Percentiles rank a stretch among this genome's conserved stretches.
Conservation (phyloP, 2,329 filamentous ascomycete genomes). For the Xylariomycetidae sp. region DNA sequence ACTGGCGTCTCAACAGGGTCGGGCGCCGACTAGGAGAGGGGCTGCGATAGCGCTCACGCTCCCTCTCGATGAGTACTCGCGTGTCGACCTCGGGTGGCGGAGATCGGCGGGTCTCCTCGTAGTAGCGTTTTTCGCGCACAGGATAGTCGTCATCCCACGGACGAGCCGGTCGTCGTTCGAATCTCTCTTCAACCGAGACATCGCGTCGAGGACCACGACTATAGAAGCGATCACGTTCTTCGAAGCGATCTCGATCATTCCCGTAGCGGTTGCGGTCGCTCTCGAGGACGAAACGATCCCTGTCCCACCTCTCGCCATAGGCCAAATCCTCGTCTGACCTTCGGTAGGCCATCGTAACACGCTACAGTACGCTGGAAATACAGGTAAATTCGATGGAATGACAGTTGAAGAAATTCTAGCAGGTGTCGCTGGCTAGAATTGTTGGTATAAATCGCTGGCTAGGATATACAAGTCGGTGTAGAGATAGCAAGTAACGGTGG, state of each 20-base stretch:
- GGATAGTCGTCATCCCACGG: constrained; percentile 44
- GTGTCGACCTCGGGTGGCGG: constrained; percentile 47
- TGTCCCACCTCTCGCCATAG: constrained; percentile 48
- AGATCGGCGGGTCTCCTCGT: constrained; percentile 49
- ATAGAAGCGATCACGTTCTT: constrained; percentile 48
- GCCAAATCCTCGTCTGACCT: constrained; percentile 30
- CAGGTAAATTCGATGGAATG: constrained; percentile 1
- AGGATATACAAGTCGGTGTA: constrained; percentile 1
- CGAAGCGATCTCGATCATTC: constrained; percentile 49
- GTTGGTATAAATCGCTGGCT: constrained; percentile 2
- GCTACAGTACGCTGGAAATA: constrained; percentile 3
- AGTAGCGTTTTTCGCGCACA: constrained; percentile 46
- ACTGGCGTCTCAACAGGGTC: constrained; percentile 71
- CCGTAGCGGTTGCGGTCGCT: constrained; percentile 43
- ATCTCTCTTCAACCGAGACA: constrained; percentile 43
- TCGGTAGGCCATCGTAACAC: constrained; percentile 28
- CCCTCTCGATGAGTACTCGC: constrained; percentile 50
- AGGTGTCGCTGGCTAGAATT: background rate
- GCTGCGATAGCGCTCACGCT: constrained; percentile 42
- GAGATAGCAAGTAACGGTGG: background rate
- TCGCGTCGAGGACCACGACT: constrained; percentile 39
- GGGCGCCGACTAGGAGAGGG: constrained; percentile 56
- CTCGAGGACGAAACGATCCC: constrained; percentile 45
- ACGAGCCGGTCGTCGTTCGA: constrained; percentile 38
- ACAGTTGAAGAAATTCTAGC: too few species aligned